These are phyloP conservation scores for Arthrobotrys musiformis DNA, from an alignment of 2,329 filamentous ascomycete genomes.

Conservation along the genomic window DNA sequence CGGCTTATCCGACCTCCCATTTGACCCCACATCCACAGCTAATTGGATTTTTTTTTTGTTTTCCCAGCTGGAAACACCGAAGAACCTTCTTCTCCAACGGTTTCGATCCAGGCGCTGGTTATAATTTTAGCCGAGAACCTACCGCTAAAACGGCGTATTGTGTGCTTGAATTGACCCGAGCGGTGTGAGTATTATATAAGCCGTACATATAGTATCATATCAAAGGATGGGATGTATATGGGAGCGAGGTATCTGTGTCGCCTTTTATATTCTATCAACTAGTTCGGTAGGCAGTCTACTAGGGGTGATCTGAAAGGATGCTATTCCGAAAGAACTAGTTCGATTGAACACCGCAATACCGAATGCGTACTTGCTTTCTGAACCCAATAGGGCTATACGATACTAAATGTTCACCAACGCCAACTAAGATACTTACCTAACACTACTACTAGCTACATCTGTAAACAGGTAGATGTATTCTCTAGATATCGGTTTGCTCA, in stretches of 20 bases:
- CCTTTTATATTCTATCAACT: background rate
- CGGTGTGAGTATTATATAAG: too few species aligned
- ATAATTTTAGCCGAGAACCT: conserved; percentile 23
- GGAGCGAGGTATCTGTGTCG: background rate
- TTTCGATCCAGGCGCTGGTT: background rate
- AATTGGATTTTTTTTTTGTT: conserved; percentile 4
- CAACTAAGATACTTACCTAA: background rate
- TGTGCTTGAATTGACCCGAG: background rate
- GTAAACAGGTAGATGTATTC: background rate
- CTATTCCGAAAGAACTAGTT: background rate
- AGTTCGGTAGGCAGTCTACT: background rate
- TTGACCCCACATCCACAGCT: conserved; percentile 17
- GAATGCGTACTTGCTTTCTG: background rate
- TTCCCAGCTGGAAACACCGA: background rate
- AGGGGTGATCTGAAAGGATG: background rate
- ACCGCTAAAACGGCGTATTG: background rate
- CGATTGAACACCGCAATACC: too few species aligned
- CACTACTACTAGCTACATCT: background rate
- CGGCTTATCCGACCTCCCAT: conserved; percentile 48
- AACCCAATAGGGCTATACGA: background rate
- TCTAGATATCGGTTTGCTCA: background rate
- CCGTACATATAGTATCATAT: too few species aligned
- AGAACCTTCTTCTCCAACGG: background rate
- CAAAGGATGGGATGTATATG: too few species aligned
- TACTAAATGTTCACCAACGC: too few species aligned